Percentiles rank a stretch among this genome's conserved stretches.
These are phyloP conservation scores for Scorias spongiosa DNA, from an alignment of 2,329 filamentous ascomycete species.

Conservation along the genomic window DNA sequence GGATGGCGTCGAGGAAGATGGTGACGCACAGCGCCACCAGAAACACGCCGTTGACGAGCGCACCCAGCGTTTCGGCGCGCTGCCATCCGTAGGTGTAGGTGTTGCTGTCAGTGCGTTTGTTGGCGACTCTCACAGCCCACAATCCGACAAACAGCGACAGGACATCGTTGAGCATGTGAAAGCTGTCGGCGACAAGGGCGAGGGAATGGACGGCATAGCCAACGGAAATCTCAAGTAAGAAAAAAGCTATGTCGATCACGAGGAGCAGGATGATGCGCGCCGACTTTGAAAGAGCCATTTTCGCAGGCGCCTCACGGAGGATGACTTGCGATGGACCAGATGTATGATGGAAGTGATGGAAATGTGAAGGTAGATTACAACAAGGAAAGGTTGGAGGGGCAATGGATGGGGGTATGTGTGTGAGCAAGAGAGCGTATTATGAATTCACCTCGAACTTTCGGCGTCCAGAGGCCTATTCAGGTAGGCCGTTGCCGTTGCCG, in stretches of 20 bases:
- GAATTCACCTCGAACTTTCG: too few species aligned
- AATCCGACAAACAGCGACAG: slow-evolving; percentile 82
- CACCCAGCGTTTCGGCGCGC: slow-evolving; percentile 89
- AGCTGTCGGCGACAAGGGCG: slow-evolving; percentile 88
- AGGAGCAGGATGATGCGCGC: slow-evolving; percentile 87
- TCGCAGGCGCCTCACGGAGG: slow-evolving; percentile 2
- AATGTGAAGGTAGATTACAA: too few species aligned
- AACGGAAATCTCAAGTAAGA: slow-evolving; percentile 71
- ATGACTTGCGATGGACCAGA: not conserved
- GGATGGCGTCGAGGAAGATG: slow-evolving; percentile 88
- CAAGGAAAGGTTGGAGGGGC: too few species aligned
- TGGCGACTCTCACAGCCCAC: slow-evolving; percentile 86
- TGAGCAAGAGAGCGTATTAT: too few species aligned
- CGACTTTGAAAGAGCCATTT: slow-evolving; percentile 81
- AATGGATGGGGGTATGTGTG: too few species aligned
- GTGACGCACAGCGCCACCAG: slow-evolving; percentile 90
- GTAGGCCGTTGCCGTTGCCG: too few species aligned
- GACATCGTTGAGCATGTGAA: slow-evolving; percentile 99
- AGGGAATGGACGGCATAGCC: slow-evolving; percentile 83
- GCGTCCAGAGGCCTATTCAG: too few species aligned
- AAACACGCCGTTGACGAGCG: slow-evolving; percentile 94
- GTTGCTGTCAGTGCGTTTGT: slow-evolving; percentile 64
- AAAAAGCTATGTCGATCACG: slow-evolving; percentile 77
- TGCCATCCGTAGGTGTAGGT: slow-evolving; percentile 97
- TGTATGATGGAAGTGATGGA: not conserved